Evolutionary conservation across 257 asterid species (phyloP).

Genomic region (Capsicum pubescens): DNA sequence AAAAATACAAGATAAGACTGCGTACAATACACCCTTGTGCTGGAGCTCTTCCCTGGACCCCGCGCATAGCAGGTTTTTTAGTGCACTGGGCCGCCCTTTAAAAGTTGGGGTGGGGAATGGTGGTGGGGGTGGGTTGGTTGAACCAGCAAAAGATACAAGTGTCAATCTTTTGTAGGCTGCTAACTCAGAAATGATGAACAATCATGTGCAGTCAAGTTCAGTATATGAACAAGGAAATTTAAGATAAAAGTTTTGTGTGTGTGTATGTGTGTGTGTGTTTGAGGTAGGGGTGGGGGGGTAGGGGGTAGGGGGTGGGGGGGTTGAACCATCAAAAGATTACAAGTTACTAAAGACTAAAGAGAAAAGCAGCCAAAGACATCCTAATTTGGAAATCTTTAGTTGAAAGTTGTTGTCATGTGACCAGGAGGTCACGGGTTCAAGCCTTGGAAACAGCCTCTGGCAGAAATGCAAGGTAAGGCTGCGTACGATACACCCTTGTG

Average conservation of each 20-base stretch:
- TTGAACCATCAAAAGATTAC: background rate
- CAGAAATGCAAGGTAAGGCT: no score
- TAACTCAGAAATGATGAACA: background rate
- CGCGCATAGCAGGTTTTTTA: no score
- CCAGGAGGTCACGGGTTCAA: no score
- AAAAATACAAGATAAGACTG: no score
- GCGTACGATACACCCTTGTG: no score
- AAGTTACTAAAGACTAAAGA: background rate
- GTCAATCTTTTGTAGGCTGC: background rate
- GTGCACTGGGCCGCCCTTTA: no score
- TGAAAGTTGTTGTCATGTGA: background rate
- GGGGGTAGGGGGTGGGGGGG: background rate
- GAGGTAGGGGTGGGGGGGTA: background rate
- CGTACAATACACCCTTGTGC: no score
- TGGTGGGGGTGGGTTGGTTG: background rate
- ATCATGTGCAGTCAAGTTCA: constrained; percentile 4
- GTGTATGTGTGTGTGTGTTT: background rate
- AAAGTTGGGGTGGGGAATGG: no score
- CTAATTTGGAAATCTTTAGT: background rate
- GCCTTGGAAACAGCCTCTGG: no score
- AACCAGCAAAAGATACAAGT: background rate
- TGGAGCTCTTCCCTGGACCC: no score
- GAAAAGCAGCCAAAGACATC: constrained; percentile 19
- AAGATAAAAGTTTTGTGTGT: background rate
- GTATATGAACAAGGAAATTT: background rate